Evolutionary conservation across 2,329 filamentous ascomycete genomes (phyloP).

Genomic region (Ophiostoma sp.): DNA sequence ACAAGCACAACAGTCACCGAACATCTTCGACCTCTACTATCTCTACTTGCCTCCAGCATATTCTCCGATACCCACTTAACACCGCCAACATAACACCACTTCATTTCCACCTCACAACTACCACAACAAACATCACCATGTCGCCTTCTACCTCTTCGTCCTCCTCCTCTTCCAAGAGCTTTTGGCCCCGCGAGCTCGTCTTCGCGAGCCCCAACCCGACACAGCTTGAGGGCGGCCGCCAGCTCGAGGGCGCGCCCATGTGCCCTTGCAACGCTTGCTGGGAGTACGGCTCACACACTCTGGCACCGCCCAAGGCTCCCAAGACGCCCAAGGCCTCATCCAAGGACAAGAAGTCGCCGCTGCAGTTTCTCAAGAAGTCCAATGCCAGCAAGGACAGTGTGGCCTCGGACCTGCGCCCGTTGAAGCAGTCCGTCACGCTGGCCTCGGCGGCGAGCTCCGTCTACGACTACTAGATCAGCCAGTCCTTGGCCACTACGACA

Average conservation of each 20-base stretch:
- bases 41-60: neutral
- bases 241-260: slow-evolving; percentile 26
- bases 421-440: slow-evolving; percentile 7
- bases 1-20: neutral
- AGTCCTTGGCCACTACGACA: neutral
- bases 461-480: neutral
- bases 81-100: neutral
- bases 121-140: neutral
- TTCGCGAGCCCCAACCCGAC: slow-evolving; percentile 25
- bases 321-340: slow-evolving; percentile 15
- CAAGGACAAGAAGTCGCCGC: slow-evolving; percentile 17
- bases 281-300: slow-evolving; percentile 25
- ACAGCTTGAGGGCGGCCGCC: slow-evolving; percentile 22
- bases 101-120: neutral
- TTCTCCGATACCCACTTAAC: neutral
- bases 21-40: neutral
- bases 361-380: slow-evolving; percentile 15
- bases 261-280: slow-evolving; percentile 29
- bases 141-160: slow-evolving; percentile 8
- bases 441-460: slow-evolving; percentile 8
- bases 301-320: slow-evolving; percentile 16
- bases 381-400: slow-evolving; percentile 26
- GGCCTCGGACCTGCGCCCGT: slow-evolving; percentile 24
- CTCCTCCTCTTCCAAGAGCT: slow-evolving; percentile 16
- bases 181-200: slow-evolving; percentile 22